phyloP scores from a whole-genome alignment of 2,329 filamentous ascomycete genomes.

The Sphaerulina vaccinii region DNA sequence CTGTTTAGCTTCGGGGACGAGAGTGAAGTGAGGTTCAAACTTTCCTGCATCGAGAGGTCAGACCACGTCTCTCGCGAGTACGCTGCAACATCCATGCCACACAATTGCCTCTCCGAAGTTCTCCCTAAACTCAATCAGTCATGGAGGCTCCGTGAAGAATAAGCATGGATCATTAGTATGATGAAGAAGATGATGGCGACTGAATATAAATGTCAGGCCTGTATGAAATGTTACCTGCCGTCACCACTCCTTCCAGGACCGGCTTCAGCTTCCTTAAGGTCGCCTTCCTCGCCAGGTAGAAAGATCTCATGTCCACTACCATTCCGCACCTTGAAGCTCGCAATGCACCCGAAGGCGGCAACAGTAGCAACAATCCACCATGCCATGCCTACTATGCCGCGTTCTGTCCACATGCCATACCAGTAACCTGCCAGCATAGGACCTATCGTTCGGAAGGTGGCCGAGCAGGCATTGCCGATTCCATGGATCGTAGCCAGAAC shows the following conservation, averaged over 20 bases:
- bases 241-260: conserved; percentile 34
- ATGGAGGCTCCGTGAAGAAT: too few relatives aligned
- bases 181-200: background rate
- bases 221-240: conserved; percentile 23
- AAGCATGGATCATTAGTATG: background rate
- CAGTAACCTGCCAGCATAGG: conserved; percentile 56
- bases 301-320: conserved; percentile 62
- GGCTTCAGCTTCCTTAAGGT: conserved; percentile 30
- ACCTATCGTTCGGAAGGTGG: conserved; percentile 55
- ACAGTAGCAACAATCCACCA: conserved; percentile 60
- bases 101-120: too few relatives aligned
- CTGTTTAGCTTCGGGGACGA: background rate
- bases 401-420: conserved; percentile 53
- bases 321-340: conserved; percentile 63
- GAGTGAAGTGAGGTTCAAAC: background rate
- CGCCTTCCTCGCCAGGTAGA: conserved; percentile 49
- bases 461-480: conserved; percentile 56
- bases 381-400: conserved; percentile 55
- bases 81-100: background rate
- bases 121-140: too few relatives aligned
- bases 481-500: conserved; percentile 61
- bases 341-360: conserved; percentile 56
- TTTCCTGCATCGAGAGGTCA: background rate
- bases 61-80: background rate
- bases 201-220: background rate